Conservation (phyloP, 768 basidiomycete genomes). For the Asterophora parasitica region DNA sequence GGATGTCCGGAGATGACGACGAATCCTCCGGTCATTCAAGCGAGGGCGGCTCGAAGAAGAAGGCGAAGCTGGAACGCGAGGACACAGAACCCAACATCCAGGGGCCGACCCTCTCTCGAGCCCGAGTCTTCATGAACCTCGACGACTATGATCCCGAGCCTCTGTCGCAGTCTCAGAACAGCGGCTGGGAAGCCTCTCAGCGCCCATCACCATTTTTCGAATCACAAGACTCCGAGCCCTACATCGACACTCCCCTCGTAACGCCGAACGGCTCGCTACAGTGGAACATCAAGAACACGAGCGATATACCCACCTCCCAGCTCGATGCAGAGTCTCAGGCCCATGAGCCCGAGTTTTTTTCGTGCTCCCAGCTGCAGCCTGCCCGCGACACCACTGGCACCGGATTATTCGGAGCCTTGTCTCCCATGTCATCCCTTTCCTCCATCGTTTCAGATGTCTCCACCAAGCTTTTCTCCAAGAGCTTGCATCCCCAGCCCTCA, state of each 20-base stretch:
- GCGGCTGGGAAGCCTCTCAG: conserved; percentile 17
- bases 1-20: conserved; percentile 23
- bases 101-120: conserved; percentile 13
- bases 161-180: conserved; percentile 10
- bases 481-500: conserved; percentile 6
- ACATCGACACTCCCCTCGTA: conserved; percentile 46
- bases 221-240: conserved; percentile 43
- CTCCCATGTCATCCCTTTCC: conserved; percentile 17
- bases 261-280: conserved; percentile 54
- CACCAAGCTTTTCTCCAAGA: not conserved
- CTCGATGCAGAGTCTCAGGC: conserved; percentile 29
- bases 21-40: conserved; percentile 7
- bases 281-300: conserved; percentile 30
- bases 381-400: conserved; percentile 9
- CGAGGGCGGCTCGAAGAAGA: conserved; percentile 16
- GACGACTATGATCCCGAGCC: conserved; percentile 16
- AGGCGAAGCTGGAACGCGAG: conserved; percentile 26
- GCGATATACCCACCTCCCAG: conserved; percentile 31
- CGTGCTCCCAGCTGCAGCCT: conserved; percentile 30
- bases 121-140: conserved; percentile 23
- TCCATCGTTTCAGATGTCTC: conserved; percentile 15
- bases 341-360: conserved; percentile 24
- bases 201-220: conserved; percentile 26
- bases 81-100: conserved; percentile 29
- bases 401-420: conserved; percentile 11